Evolutionary conservation across 257 asterid genomes (phyloP).

Genomic region (Striga asiatica): DNA sequence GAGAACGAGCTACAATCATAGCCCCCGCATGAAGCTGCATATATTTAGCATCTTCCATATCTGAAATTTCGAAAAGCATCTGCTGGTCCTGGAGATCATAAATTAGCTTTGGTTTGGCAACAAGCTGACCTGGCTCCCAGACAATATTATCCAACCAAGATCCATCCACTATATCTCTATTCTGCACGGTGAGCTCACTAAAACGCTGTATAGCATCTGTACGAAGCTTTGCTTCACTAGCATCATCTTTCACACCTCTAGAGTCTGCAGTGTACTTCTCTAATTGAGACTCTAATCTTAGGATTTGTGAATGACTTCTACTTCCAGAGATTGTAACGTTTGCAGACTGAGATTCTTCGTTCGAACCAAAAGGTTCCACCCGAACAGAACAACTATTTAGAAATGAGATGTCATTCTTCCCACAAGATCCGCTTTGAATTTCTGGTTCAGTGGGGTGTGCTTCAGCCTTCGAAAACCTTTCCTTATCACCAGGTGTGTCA

Average conservation of each 20-base stretch:
- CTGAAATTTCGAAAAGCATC: slow-evolving; percentile 91
- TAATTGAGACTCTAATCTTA: slow-evolving; percentile 61
- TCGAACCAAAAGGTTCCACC: slow-evolving; percentile 64
- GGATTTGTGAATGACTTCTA: slow-evolving; percentile 71
- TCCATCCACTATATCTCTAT: slow-evolving; percentile 68
- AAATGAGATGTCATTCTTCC: slow-evolving; percentile 29
- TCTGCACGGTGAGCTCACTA: slow-evolving; percentile 59
- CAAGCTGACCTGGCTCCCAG: slow-evolving; percentile 69
- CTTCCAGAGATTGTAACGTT: slow-evolving; percentile 19
- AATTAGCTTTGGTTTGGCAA: slow-evolving; percentile 69
- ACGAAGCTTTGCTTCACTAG: slow-evolving; percentile 28
- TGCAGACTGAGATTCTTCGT: slow-evolving; percentile 17
- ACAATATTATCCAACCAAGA: slow-evolving; percentile 78
- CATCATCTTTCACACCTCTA: slow-evolving; percentile 33
- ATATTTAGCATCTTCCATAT: slow-evolving; percentile 46
- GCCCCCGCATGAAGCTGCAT: slow-evolving; percentile 90
- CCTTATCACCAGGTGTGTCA: slow-evolving; percentile 41
- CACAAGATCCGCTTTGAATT: slow-evolving; percentile 28
- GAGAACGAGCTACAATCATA: slow-evolving; percentile 64
- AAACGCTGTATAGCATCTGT: slow-evolving; percentile 54
- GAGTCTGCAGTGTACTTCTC: slow-evolving; percentile 26
- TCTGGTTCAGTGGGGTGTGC: slow-evolving; percentile 22
- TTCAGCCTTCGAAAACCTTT: slow-evolving; percentile 27
- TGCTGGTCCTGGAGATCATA: slow-evolving; percentile 92
- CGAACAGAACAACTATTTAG: slow-evolving; percentile 26